Evolutionary conservation across 176 grass and related monocot species (phyloP), one percentile per base, ranked within the genome.

Genomic region (Oryza longistaminata): DNA sequence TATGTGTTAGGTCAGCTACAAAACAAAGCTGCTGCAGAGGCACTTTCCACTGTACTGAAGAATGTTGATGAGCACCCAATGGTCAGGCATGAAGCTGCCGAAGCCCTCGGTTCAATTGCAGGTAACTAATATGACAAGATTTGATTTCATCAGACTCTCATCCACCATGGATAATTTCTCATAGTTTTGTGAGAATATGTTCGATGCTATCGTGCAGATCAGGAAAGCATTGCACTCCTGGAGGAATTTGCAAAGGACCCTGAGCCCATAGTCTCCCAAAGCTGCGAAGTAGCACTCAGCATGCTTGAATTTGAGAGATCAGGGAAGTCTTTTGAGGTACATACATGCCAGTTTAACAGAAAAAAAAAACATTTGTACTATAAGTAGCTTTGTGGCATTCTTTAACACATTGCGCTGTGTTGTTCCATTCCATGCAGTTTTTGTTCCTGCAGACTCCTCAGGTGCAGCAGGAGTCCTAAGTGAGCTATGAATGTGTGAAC

Each of bases 71-170:
- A 95, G 80, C 96, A 98, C 76, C 91, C 96, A 26, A 98, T 98
- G 96, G 96, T 98, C 71, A 92, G 96, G n/a, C 91, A 95, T 78
- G 96, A 98, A 88, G 95, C 93, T 61, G 95, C 95, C 6, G 95
- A 98, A 85, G 95, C 93, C 50, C 95, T 98, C 70, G 95, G 95
- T 52, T 98, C 95, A 27, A 95, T 98, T 39, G 95, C 95, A 70
- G 95, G 95, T 97, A 83, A 26, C 19, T 48, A 15, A 46, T 31
- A 27, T 21, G 3, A 45, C 34, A 15, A 55, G 4, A 58, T 5
- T 66, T 27, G 35, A 46, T 52, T 52, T 52, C 49, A 52, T 2
- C 42, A 76, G 13, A 71, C 15, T 58, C 11, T 58, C 17, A 58
- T 21, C 53, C 19, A 48, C 34, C 34, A 35, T 58, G 44, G 31